Evolutionary conservation across 2,329 filamentous ascomycete species (phyloP).

Genomic region (Xylaria sp.): DNA sequence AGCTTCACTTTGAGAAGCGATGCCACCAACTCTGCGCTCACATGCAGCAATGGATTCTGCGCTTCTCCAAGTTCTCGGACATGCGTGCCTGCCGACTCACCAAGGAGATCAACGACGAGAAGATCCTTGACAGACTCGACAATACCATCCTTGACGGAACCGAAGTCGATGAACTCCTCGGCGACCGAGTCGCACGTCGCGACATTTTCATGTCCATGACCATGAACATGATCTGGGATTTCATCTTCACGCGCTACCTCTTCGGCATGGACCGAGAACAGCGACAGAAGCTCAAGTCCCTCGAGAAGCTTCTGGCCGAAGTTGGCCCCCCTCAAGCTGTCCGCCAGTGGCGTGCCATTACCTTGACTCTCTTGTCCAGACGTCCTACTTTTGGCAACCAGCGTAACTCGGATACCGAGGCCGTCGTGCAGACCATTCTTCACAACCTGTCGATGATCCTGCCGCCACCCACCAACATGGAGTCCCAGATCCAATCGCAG

Average conservation of each 20-base stretch:
- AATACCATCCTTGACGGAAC: slow-evolving; percentile 91
- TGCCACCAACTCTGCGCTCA: slow-evolving; percentile 94
- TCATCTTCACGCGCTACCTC: slow-evolving; percentile 93
- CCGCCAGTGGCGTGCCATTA: slow-evolving; percentile 94
- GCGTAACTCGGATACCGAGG: slow-evolving; percentile 84
- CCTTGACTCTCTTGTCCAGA: slow-evolving; percentile 79
- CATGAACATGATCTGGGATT: slow-evolving; percentile 99
- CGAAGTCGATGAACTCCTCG: slow-evolving; percentile 82
- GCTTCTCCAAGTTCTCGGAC: slow-evolving; percentile 97
- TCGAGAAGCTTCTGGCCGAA: slow-evolving; percentile 87
- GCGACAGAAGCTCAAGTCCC: slow-evolving; percentile 89
- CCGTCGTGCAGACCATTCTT: slow-evolving; percentile 88
- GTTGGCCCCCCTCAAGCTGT: slow-evolving; percentile 86
- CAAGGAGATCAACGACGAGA: slow-evolving; percentile 81
- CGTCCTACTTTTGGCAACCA: slow-evolving; percentile 75
- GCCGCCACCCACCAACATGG: slow-evolving; percentile 76
- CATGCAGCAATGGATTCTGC: slow-evolving; percentile 94
- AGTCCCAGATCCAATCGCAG: slow-evolving; percentile 74
- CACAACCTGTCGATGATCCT: slow-evolving; percentile 77
- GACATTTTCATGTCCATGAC: slow-evolving; percentile 98
- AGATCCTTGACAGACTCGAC: slow-evolving; percentile 88
- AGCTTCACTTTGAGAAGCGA: slow-evolving; percentile 91
- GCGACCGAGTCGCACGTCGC: slow-evolving; percentile 78
- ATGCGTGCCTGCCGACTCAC: slow-evolving; percentile 80
- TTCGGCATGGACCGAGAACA: slow-evolving; percentile 99